Conservation (phyloP, 495 filamentous ascomycete genomes). For the Neurospora sp. region DNA sequence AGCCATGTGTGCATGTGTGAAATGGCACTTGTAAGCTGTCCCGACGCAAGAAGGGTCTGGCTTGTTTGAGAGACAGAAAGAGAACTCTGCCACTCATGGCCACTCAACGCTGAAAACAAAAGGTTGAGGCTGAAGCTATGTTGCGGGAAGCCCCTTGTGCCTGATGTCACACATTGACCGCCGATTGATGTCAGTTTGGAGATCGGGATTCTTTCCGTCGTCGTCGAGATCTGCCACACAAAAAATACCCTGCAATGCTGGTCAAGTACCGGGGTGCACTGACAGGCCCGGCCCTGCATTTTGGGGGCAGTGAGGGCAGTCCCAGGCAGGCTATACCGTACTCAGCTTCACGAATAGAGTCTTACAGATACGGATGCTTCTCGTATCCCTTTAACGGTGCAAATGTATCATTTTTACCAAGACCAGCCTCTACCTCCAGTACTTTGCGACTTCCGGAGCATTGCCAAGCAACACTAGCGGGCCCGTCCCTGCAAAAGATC, state of each 20-base stretch:
- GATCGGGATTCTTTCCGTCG: neutral
- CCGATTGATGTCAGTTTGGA: neutral
- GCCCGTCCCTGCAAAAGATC: too few species aligned
- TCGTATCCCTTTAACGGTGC: too few species aligned
- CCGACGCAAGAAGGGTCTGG: neutral
- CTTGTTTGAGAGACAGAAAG: neutral
- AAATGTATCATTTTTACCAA: too few species aligned
- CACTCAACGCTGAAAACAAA: neutral
- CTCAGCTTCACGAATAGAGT: neutral
- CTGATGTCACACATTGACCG: neutral
- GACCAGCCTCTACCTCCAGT: too few species aligned
- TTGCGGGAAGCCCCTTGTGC: neutral
- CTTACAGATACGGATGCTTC: neutral
- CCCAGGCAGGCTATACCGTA: neutral
- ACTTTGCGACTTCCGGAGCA: too few species aligned
- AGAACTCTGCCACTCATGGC: neutral
- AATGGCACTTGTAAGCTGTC: neutral
- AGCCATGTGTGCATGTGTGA: neutral
- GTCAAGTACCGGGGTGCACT: neutral
- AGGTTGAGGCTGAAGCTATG: neutral
- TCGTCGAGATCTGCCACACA: neutral
- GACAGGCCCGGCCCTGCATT: neutral
- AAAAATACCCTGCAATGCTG: neutral
- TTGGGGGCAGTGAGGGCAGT: neutral
- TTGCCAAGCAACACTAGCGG: too few species aligned